phyloP scores from a whole-genome alignment of 1,284 basidiomycete species.

The Cutaneotrichosporon sp. region DNA sequence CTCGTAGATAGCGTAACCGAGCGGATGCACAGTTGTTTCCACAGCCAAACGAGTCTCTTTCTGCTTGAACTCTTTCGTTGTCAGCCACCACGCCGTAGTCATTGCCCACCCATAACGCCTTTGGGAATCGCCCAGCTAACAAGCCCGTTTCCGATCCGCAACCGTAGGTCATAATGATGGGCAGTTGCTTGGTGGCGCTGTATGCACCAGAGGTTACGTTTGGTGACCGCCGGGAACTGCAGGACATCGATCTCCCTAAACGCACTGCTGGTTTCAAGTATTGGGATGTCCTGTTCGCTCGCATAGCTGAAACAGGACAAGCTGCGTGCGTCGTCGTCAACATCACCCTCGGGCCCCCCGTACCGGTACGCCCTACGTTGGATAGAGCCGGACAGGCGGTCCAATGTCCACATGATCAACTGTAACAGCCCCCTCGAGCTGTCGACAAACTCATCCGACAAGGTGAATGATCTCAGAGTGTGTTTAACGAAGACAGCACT shows the following conservation, averaged over 20 bases:
- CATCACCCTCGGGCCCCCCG: no score
- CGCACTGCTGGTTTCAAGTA: not conserved
- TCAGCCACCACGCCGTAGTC: not conserved
- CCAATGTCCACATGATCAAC: not conserved
- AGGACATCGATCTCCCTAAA: slow-evolving; percentile 25
- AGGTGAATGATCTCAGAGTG: not conserved
- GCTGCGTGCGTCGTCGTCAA: no score
- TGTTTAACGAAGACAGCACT: no score
- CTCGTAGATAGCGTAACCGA: slow-evolving; percentile 67
- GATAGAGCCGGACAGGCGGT: not conserved
- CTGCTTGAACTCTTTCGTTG: not conserved
- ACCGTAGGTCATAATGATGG: slow-evolving; percentile 39
- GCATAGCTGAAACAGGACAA: no score
- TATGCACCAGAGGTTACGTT: slow-evolving; percentile 40
- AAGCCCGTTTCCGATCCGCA: slow-evolving; percentile 33
- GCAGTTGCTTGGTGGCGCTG: slow-evolving; percentile 40
- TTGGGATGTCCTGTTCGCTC: not conserved
- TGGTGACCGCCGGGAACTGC: slow-evolving; percentile 28
- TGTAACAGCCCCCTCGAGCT: no score
- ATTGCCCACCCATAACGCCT: slow-evolving; percentile 29
- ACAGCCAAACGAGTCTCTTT: slow-evolving; percentile 27
- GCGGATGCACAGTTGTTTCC: slow-evolving; percentile 35
- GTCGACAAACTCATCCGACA: no score
- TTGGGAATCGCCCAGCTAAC: slow-evolving; percentile 38
- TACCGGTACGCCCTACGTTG: no score